Evolutionary conservation across 306 rosid species (phyloP).

Genomic region (Prunus davidiana): DNA sequence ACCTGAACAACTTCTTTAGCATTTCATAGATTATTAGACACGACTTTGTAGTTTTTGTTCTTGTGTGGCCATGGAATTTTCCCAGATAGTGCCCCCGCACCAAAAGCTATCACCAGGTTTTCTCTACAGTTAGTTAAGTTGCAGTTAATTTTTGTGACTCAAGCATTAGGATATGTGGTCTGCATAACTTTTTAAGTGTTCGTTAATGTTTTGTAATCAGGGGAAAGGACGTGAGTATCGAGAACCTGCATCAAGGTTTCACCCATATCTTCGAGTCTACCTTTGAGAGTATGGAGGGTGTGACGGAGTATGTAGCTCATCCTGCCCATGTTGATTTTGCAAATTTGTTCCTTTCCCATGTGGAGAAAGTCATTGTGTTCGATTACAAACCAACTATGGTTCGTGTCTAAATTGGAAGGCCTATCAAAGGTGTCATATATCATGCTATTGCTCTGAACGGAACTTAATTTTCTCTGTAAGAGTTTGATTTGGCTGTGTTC

Average conservation of each 20-base stretch:
- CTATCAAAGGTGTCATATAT: not conserved
- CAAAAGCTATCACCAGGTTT: not conserved
- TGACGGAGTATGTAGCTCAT: slow-evolving; percentile 75
- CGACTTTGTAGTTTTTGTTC: not conserved
- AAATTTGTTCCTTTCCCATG: slow-evolving; percentile 36
- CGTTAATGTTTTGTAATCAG: slow-evolving; percentile 30
- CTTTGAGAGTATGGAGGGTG: slow-evolving; percentile 68
- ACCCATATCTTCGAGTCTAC: slow-evolving; percentile 87
- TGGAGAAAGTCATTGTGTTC: slow-evolving; percentile 59
- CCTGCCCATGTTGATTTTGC: slow-evolving; percentile 74
- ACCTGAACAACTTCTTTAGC: not conserved
- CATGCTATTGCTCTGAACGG: slow-evolving; percentile 7
- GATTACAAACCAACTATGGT: slow-evolving; percentile 67
- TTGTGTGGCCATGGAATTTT: not conserved
- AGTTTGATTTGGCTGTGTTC: not conserved
- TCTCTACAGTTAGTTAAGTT: not conserved
- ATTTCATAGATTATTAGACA: not conserved
- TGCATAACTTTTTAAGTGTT: not conserved
- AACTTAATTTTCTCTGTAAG: not conserved
- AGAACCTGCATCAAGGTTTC: slow-evolving; percentile 79
- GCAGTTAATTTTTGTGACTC: not conserved
- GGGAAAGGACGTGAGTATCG: slow-evolving; percentile 75
- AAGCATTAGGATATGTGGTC: not conserved
- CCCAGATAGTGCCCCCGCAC: not conserved
- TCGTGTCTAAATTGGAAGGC: slow-evolving; percentile 20